These are phyloP conservation scores for Metschnikowia cubensis DNA, from an alignment of 805 yeast species.

Conservation along the genomic window DNA sequence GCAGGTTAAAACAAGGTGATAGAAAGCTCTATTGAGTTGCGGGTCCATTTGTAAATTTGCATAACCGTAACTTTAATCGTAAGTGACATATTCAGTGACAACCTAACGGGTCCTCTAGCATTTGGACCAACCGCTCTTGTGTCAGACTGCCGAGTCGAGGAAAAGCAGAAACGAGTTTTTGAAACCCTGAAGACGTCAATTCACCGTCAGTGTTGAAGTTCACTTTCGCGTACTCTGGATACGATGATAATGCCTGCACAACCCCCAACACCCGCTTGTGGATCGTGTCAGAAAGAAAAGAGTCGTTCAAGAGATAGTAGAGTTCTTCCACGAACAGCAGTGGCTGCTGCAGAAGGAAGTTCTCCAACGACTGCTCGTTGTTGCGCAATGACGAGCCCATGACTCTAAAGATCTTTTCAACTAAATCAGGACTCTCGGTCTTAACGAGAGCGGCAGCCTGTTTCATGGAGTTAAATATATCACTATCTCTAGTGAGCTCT, in stretches of 20 bases:
- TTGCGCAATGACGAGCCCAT: slow-evolving; percentile 70
- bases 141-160: slow-evolving; percentile 27
- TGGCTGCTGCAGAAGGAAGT: slow-evolving; percentile 26
- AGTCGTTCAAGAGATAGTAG: slow-evolving; percentile 19
- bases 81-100: too few species aligned
- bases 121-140: slow-evolving; percentile 40
- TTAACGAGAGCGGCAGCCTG: slow-evolving; percentile 14
- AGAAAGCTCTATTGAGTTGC: too few species aligned
- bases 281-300: slow-evolving; percentile 25
- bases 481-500: slow-evolving; percentile 36
- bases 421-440: slow-evolving; percentile 19
- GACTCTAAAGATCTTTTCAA: slow-evolving; percentile 56
- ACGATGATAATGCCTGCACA: slow-evolving; percentile 42
- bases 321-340: slow-evolving; percentile 18
- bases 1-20: too few species aligned
- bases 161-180: slow-evolving; percentile 23
- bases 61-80: too few species aligned
- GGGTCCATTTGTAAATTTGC: too few species aligned
- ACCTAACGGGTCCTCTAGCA: slow-evolving; percentile 49
- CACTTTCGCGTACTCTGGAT: slow-evolving; percentile 28
- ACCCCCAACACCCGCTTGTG: slow-evolving; percentile 51
- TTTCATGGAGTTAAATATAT: slow-evolving; percentile 29
- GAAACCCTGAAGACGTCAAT: slow-evolving; percentile 18
- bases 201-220: slow-evolving; percentile 22
- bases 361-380: slow-evolving; percentile 56